phyloP scores from a whole-genome alignment of 1,284 basidiomycete species.

The Puccinia horiana region DNA sequence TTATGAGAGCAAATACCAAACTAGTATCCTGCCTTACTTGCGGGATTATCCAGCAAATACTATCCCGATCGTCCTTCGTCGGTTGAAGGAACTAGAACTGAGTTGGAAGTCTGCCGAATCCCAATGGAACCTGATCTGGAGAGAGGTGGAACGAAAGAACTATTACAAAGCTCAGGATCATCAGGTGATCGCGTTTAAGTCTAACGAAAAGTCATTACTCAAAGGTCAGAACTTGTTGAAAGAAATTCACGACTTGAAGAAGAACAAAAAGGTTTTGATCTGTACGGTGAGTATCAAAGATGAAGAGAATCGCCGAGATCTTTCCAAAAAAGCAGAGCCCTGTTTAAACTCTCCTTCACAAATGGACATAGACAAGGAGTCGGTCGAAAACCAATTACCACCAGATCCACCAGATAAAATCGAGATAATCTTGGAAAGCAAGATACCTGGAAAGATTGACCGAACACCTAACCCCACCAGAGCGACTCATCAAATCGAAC shows the following conservation, averaged over 20 bases:
- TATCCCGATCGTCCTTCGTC: slow-evolving; percentile 34
- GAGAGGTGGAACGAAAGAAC: slow-evolving; percentile 49
- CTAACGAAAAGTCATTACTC: slow-evolving; percentile 45
- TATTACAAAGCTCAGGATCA: slow-evolving; percentile 50
- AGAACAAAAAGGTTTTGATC: slow-evolving; percentile 26
- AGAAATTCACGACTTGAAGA: slow-evolving; percentile 46
- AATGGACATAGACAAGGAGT: slow-evolving; percentile 11
- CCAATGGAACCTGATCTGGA: slow-evolving; percentile 50
- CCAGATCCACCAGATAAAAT: neutral
- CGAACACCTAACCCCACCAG: slow-evolving; percentile 14
- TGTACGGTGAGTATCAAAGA: slow-evolving; percentile 13
- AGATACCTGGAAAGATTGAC: slow-evolving; percentile 22
- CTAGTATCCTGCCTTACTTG: slow-evolving; percentile 40
- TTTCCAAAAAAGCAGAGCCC: slow-evolving; percentile 5
- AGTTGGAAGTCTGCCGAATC: slow-evolving; percentile 49
- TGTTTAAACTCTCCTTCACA: neutral
- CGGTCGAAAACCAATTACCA: neutral
- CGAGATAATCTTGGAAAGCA: slow-evolving; percentile 26
- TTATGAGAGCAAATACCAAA: slow-evolving; percentile 43
- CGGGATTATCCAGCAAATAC: slow-evolving; percentile 47
- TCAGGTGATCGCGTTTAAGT: slow-evolving; percentile 47
- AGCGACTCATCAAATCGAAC: slow-evolving; percentile 44
- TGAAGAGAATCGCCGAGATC: neutral
- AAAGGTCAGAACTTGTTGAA: slow-evolving; percentile 43
- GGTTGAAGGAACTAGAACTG: slow-evolving; percentile 45